Evolutionary conservation across 192 early-diverging fungal genomes (phyloP).

Genomic region (Globomyces pollinis-pini): DNA sequence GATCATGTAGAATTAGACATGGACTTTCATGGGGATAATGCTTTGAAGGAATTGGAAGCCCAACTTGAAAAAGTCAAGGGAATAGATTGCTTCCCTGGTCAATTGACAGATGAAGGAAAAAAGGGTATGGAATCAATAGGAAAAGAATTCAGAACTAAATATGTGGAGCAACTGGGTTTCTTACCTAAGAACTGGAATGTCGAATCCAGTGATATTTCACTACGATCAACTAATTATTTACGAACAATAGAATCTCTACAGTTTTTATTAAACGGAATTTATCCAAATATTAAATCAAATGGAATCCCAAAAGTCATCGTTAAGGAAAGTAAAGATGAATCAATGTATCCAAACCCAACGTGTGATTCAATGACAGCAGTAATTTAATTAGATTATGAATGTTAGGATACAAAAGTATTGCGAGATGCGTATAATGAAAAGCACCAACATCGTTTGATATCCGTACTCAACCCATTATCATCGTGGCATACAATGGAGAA

Average conservation of each 20-base stretch:
- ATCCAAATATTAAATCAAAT: slow-evolving; percentile 25
- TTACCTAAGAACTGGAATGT: background rate
- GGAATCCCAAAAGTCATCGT: slow-evolving; percentile 11
- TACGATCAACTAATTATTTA: slow-evolving; percentile 51
- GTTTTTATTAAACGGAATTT: slow-evolving; percentile 52
- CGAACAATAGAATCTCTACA: slow-evolving; percentile 65
- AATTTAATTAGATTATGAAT: too few species aligned
- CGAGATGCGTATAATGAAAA: slow-evolving; percentile 5
- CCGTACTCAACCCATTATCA: slow-evolving; percentile 4
- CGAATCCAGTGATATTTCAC: slow-evolving; percentile 27
- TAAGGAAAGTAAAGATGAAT: slow-evolving; percentile 6
- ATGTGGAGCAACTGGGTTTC: slow-evolving; percentile 45
- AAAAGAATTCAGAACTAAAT: slow-evolving; percentile 40
- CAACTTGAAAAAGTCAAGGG: background rate
- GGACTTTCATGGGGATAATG: background rate
- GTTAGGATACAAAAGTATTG: slow-evolving; percentile 1
- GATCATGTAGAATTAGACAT: background rate
- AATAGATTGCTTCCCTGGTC: slow-evolving; percentile 31
- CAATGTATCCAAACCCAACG: slow-evolving; percentile 13
- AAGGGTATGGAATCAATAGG: slow-evolving; percentile 40
- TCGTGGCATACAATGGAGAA: slow-evolving; percentile 11
- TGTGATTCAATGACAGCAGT: slow-evolving; percentile 17
- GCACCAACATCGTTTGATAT: slow-evolving; percentile 14
- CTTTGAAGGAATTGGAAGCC: background rate
- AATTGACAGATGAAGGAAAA: slow-evolving; percentile 55